Evolutionary conservation across 2,329 filamentous ascomycete species (phyloP), one percentile per base, ranked within the genome.

Genomic region (Phaeosphaeriaceae sp.): DNA sequence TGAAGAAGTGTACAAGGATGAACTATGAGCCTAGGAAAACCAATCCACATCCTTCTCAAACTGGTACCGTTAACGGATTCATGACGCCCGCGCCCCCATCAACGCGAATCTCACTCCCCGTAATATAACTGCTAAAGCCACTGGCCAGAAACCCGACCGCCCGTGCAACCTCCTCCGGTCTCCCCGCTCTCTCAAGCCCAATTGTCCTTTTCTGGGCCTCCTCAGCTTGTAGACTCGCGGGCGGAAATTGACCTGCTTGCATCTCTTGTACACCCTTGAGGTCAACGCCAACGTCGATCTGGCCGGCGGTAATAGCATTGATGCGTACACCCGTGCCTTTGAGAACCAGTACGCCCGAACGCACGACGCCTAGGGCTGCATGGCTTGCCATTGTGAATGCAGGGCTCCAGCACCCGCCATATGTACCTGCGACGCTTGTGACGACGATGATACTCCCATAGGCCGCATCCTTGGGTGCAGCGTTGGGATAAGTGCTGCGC

Each of bases 401-500:
- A 0, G 83, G 82, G 0, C 83, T 82, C 82, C 83, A 85, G 61
- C 82, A 83, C 3, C 77, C 74, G 6, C 83, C 83, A 53, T 83
- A 82, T 17, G 79, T 81, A 20, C 78, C 80, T 2, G 83, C 83
- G 0, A 85, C 82, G 36, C 75, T 79, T 15, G 78, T 79, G 2
- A 87, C 82, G n/a, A 87, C 82, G 35, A 87, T 78, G 49, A 87
- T 85, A 55, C 78, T 82, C 2, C 84, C 84, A 60, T 87, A 87
- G n/a, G 76, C 74, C 40, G 79, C 76, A 56, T 81, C 79, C 60
- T 87, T 87, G 0, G 82, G 81, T 11, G 82, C 80, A 0, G 84
- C 84, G 58, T 87, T 87, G 0, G 81, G 76, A 60, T 87, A 87
- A 35, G 66, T 76, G 6, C 80, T 77, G 53, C 81, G 80, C 0